Conservation (phyloP, 768 basidiomycete species). For the Cystobasidiopsis lactophilus region DNA sequence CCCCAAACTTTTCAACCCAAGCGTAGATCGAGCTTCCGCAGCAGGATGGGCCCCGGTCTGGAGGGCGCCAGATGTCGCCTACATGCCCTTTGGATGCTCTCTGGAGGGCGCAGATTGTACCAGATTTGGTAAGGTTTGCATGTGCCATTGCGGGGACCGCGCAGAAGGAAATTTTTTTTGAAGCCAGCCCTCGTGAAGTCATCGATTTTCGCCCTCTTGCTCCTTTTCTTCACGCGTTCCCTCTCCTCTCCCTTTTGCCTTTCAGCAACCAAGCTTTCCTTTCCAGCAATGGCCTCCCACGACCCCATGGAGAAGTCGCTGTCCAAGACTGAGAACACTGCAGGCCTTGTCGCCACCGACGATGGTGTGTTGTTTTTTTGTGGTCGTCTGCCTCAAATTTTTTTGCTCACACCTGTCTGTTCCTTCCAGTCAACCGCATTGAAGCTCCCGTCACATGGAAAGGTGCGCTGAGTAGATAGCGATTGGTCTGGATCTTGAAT, state of each 20-base stretch:
- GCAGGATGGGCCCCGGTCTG: no score
- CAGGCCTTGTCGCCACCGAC: not conserved
- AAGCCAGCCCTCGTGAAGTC: no score
- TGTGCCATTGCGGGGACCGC: no score
- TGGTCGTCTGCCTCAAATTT: not conserved
- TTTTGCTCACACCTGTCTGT: not conserved
- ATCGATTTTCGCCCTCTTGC: no score
- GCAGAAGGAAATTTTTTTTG: no score
- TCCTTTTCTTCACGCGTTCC: no score
- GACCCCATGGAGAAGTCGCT: not conserved
- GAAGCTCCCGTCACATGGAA: slow-evolving; percentile 28
- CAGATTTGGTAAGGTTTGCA: no score
- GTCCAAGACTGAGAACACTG: not conserved
- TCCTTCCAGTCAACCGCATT: slow-evolving; percentile 15
- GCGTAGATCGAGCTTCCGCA: no score
- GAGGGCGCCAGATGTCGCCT: no score
- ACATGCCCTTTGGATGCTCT: no score
- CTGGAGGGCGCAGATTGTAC: no score
- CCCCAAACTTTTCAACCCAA: no score
- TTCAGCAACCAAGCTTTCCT: not conserved
- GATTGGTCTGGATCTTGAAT: slow-evolving; percentile 3
- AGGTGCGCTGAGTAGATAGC: slow-evolving; percentile 15
- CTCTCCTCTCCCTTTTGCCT: not conserved
- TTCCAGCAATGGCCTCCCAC: not conserved
- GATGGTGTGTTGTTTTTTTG: not conserved